Percentiles rank a stretch among this genome's conserved stretches.
Evolutionary conservation across 208 protist genomes (phyloP).

Genomic region (Angomonas ambiguus): DNA sequence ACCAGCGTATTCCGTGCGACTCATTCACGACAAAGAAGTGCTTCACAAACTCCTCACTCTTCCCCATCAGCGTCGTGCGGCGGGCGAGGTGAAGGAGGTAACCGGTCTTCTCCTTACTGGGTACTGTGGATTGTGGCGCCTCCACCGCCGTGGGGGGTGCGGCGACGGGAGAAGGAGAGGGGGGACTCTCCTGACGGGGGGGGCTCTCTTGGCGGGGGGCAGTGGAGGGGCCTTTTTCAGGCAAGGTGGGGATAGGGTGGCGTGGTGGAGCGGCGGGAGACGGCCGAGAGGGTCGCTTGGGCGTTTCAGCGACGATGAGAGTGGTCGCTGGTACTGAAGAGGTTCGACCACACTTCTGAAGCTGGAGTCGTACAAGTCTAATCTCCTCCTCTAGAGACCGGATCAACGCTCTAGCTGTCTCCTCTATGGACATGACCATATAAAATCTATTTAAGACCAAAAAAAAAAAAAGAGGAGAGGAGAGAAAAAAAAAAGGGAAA

Average conservation of each 20-base stretch:
- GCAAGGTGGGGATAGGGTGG: background rate
- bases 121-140: no score
- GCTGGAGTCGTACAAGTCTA: conserved; percentile 22
- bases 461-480: conserved; percentile 8
- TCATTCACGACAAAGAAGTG: conserved; percentile 57
- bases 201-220: background rate
- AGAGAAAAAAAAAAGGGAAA: conserved; percentile 9
- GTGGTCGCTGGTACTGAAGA: background rate
- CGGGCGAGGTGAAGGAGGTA: conserved; percentile 39
- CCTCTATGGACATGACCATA: background rate
- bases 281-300: background rate
- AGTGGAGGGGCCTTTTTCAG: background rate
- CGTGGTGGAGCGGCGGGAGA: background rate
- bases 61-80: background rate
- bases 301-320: background rate
- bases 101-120: conserved; percentile 23
- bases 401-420: conserved; percentile 15
- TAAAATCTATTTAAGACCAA: background rate
- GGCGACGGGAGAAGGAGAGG: background rate
- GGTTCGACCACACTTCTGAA: conserved; percentile 20
- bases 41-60: conserved; percentile 22
- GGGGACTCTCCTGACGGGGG: background rate
- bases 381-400: conserved; percentile 21
- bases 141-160: background rate
- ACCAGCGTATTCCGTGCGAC: conserved; percentile 39